A percentile compares a stretch with the other conserved stretches of the same genome.
phyloP scores from a whole-genome alignment of 2,329 filamentous ascomycete species.

The Pseudopithomyces chartarum region DNA sequence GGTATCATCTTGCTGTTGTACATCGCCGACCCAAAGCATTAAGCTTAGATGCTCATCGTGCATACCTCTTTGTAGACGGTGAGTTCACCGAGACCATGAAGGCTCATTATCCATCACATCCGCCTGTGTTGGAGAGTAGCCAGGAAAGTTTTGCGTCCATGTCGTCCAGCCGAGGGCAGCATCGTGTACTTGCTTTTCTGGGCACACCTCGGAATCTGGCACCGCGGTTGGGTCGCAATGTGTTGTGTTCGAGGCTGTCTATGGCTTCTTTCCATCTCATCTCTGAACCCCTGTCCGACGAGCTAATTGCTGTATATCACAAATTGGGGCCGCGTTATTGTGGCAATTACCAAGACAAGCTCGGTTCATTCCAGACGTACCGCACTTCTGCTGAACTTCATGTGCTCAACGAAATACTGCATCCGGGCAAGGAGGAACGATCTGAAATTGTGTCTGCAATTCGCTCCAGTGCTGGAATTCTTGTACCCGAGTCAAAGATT shows the following conservation, averaged over 20 bases:
- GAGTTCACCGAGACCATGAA: constrained; percentile 93
- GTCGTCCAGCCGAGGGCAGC: constrained; percentile 60
- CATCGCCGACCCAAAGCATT: constrained; percentile 73
- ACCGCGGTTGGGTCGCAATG: constrained; percentile 71
- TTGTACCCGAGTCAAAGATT: constrained; percentile 81
- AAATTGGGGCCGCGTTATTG: constrained; percentile 89
- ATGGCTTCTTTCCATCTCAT: constrained; percentile 89
- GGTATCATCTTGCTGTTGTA: constrained; percentile 93
- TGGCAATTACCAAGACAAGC: constrained; percentile 94
- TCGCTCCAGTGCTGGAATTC: constrained; percentile 77
- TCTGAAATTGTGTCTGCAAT: constrained; percentile 93
- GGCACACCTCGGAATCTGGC: constrained; percentile 91
- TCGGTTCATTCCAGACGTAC: constrained; percentile 96
- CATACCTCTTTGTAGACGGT: constrained; percentile 87
- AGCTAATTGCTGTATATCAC: constrained; percentile 87
- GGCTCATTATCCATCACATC: constrained; percentile 81
- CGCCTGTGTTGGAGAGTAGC: constrained; percentile 66
- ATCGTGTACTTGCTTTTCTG: constrained; percentile 86
- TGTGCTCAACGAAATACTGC: constrained; percentile 86
- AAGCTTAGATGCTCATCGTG: constrained; percentile 75
- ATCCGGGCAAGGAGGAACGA: constrained; percentile 85
- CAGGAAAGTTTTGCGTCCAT: constrained; percentile 74
- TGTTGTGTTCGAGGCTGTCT: constrained; percentile 82
- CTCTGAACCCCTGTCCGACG: constrained; percentile 85
- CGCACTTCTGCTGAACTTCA: constrained; percentile 89